Evolutionary conservation across 805 yeast species (phyloP), one percentile per base, ranked within the genome.

Genomic region (Priceomyces haplophilus): DNA sequence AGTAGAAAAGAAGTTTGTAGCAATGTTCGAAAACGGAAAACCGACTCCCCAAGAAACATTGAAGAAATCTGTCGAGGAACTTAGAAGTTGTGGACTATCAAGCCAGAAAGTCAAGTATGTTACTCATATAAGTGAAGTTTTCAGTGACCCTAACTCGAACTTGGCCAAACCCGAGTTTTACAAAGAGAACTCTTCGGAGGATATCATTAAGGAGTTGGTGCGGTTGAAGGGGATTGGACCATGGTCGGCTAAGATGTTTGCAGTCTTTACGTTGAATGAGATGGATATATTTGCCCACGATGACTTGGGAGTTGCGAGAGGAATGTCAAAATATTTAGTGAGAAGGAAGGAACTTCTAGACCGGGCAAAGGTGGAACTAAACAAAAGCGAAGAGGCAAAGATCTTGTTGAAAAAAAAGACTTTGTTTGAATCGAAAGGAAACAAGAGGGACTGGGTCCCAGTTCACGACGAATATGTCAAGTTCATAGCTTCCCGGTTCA

Each of bases 221-320:
- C 58, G 58, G 19, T 65, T 85, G 47, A 84, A 85, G 53, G 95
- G 95, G 0, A 75, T 86, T 13, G 95, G 93, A 0, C 73, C 74
- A 1, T 90, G 98, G 98, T 79, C 89, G 3, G 90, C 93, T 0
- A 85, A 84, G 42, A 90, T 90, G 96, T 90, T 88, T 61, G 62
- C 86, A 13, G 55, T 83, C 17, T 88, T 88, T 56, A 84, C 85
- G 1, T 64, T 89, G 35, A 74, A 73, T 19, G 73, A 86, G 43
- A 56, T 78, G 56, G 82, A 90, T 58, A 78, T 87, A 0, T 88
- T 88, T 59, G 83, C 93, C 4, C 66, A 77, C 4, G 87, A 82
- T 15, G 97, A 90, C 62, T 64, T 90, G 37, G 97, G 97, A 1
- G 77, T 90, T 2, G 88, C 90, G 24, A 68, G 95, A 48, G 97